Evolutionary conservation across 176 grass and related monocot genomes (phyloP).

Genomic region (sorghum (Sorghum bicolor)): Sorghum_bicolor_NCBIv3 NC_012877.2:37134501-37135000

Average conservation of each 20-base stretch:
- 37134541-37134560: not conserved
- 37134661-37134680: not conserved
- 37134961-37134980: too few species aligned
- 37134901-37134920: too few species aligned
- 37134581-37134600: not conserved
- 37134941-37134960: too few species aligned
- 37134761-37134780: not conserved
- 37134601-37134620: not conserved
- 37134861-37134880: too few species aligned
- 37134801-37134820: too few species aligned
- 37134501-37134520: not conserved
- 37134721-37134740: not conserved
- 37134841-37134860: too few species aligned
- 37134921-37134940: too few species aligned
- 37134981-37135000: too few species aligned
- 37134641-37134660: not conserved
- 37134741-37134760: not conserved
- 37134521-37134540: not conserved
- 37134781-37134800: too few species aligned
- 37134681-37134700: not conserved
- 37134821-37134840: too few species aligned
- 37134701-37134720: not conserved
- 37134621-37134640: not conserved
- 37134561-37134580: not conserved
- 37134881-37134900: too few species aligned